phyloP scores from a whole-genome alignment of 495 filamentous ascomycete genomes.

The Talaromyces thailandensis region DNA sequence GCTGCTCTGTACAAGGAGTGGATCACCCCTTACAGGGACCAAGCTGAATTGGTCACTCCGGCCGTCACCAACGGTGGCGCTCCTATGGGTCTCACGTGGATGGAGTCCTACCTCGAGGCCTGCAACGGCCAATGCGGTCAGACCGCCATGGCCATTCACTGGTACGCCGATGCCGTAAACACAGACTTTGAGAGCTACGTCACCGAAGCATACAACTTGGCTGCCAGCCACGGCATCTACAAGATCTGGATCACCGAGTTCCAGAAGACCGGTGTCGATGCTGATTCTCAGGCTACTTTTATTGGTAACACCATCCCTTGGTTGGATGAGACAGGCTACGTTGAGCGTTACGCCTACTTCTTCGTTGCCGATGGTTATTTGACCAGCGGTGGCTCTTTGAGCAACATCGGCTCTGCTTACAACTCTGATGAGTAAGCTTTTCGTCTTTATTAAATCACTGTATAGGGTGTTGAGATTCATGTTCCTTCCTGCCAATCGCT shows the following conservation, averaged over 20 bases:
- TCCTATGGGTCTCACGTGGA: slow-evolving; percentile 52
- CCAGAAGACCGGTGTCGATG: slow-evolving; percentile 31
- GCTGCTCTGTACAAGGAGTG: slow-evolving; percentile 51
- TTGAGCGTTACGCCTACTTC: slow-evolving; percentile 78
- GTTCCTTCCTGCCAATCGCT: background rate
- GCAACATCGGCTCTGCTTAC: slow-evolving; percentile 8
- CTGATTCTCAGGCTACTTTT: slow-evolving; percentile 42
- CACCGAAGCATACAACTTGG: slow-evolving; percentile 37
- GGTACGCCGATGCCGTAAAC: slow-evolving; percentile 46
- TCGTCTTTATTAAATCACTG: background rate
- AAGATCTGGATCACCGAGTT: slow-evolving; percentile 83
- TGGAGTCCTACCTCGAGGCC: slow-evolving; percentile 46
- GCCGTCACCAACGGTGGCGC: slow-evolving; percentile 62
- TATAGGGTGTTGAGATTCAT: background rate
- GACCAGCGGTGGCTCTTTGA: slow-evolving; percentile 6
- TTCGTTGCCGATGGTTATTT: slow-evolving; percentile 34
- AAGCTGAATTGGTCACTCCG: slow-evolving; percentile 62
- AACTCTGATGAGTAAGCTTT: background rate
- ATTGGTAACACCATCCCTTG: slow-evolving; percentile 46
- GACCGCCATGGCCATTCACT: slow-evolving; percentile 61
- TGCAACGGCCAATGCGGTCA: slow-evolving; percentile 52
- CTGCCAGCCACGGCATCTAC: slow-evolving; percentile 33
- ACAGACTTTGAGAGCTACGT: slow-evolving; percentile 52
- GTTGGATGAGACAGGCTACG: slow-evolving; percentile 55
- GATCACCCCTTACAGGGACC: slow-evolving; percentile 60